Conservation (phyloP, 1,284 basidiomycete species). For the Binderoboletus segoi region DNA sequence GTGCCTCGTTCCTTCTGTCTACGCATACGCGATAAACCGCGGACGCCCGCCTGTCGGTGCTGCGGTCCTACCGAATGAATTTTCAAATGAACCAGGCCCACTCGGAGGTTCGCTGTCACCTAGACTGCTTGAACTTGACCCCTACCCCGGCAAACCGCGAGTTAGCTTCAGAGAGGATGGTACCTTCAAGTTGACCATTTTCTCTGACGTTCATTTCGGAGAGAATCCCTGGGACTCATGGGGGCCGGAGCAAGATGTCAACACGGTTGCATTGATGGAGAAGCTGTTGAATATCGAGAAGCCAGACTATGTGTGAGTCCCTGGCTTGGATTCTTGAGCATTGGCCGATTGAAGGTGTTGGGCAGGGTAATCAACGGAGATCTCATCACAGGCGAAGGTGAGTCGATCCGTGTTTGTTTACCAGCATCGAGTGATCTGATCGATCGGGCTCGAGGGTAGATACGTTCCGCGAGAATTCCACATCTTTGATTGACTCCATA, state of each 20-base stretch:
- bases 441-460: slow-evolving; percentile 39
- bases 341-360: neutral
- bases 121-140: slow-evolving; percentile 40
- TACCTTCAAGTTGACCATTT: slow-evolving; percentile 67
- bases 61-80: neutral
- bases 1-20: slow-evolving; percentile 8
- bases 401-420: slow-evolving; percentile 21
- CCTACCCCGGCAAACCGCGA: slow-evolving; percentile 52
- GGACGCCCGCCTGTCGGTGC: neutral
- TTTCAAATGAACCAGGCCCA: neutral
- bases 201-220: slow-evolving; percentile 69
- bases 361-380: slow-evolving; percentile 64
- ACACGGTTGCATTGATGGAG: slow-evolving; percentile 58
- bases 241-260: slow-evolving; percentile 64
- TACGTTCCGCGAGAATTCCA: slow-evolving; percentile 61
- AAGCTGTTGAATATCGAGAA: slow-evolving; percentile 52
- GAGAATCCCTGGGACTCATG: slow-evolving; percentile 70
- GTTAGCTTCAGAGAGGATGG: slow-evolving; percentile 52
- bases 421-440: neutral
- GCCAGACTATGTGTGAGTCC: slow-evolving; percentile 64
- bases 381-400: slow-evolving; percentile 68
- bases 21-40: slow-evolving; percentile 20
- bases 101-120: no score
- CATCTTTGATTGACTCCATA: slow-evolving; percentile 51
- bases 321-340: neutral